Evolutionary conservation across 208 protist species (phyloP).

Genomic region (Trypanosoma cruzi): DNA sequence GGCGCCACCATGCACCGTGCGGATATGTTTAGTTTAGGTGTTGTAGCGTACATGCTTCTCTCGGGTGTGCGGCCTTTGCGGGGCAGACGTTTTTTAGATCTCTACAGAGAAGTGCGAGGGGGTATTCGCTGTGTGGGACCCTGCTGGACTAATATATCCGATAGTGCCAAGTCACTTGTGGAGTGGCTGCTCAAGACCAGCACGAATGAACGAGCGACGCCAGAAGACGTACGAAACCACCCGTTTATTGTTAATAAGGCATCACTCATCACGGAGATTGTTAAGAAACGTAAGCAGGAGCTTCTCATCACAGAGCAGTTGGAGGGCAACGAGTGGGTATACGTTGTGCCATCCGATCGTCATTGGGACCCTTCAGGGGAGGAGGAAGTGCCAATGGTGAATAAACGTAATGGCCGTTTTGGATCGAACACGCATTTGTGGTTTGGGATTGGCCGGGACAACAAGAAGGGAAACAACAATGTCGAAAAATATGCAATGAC

Average conservation of each 20-base stretch:
- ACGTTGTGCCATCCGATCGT: slow-evolving; percentile 30
- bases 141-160: slow-evolving; percentile 48
- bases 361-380: slow-evolving; percentile 13
- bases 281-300: slow-evolving; percentile 26
- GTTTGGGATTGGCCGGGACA: background rate
- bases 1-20: slow-evolving; percentile 54
- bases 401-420: background rate
- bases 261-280: slow-evolving; percentile 34
- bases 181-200: slow-evolving; percentile 44
- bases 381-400: background rate
- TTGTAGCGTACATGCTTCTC: slow-evolving; percentile 68
- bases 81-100: slow-evolving; percentile 31
- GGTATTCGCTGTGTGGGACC: slow-evolving; percentile 48
- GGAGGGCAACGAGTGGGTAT: slow-evolving; percentile 59
- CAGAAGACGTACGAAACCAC: slow-evolving; percentile 35
- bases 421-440: background rate
- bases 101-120: slow-evolving; percentile 38
- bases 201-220: slow-evolving; percentile 35
- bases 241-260: slow-evolving; percentile 41
- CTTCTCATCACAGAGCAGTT: slow-evolving; percentile 30
- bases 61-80: slow-evolving; percentile 41
- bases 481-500: background rate
- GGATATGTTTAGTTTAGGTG: slow-evolving; percentile 81
- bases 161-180: slow-evolving; percentile 45
- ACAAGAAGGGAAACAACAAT: background rate